Base-by-base conservation (phyloP, 2,329 filamentous ascomycete genomes). In the Sarocladium oryzae region DNA sequence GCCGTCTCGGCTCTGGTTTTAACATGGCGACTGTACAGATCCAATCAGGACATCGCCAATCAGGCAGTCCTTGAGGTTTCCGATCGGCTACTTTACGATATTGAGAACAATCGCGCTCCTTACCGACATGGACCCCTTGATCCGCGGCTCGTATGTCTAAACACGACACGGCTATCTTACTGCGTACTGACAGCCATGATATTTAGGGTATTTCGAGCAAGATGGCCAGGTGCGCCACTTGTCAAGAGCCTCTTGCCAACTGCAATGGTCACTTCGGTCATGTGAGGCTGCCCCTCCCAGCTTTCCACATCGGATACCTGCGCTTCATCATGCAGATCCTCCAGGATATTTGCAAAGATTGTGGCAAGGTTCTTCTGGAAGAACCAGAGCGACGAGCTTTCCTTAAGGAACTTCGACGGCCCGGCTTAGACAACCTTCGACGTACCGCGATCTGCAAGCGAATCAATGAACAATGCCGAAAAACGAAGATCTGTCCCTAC, bases 191-290 rank as follows among this genome's bases (percentile, higher is more conserved):
- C 21, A 20, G 6, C 8, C 6, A 4, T 9, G 36, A 4, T 23
- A 52, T 28, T 41, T 51, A 81, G 78, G 91, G 91, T 57, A 93
- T 89, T 2, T 96, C 91, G 15, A 89, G 82, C 65, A 97, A 97
- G 69, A 79, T 74, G 3, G 87, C 82, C 21, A 78, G 74, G 53
- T 99, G 93, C 66, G 74, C 81, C 38, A 97, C 93, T 13, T 99
- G 93, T 65, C 82, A 88, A 45, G 82, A 91, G 63, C 79, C 83
- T 15, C 75, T 97, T 26, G 81, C 89, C 60, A 83, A 86, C 57
- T 99, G 93, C 68, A 93, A 89, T 59, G 93, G 93, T 11, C 93
- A 99, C 68, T 99, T 97, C 63, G 93, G 93, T 43, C 86, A 96
- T 69, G 87, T 99, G 61, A 84, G 88, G 61, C 80, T 99, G 13